Base-by-base conservation (phyloP, 192 early-diverging fungal genomes). In the Rhizophagus sp. region DNA sequence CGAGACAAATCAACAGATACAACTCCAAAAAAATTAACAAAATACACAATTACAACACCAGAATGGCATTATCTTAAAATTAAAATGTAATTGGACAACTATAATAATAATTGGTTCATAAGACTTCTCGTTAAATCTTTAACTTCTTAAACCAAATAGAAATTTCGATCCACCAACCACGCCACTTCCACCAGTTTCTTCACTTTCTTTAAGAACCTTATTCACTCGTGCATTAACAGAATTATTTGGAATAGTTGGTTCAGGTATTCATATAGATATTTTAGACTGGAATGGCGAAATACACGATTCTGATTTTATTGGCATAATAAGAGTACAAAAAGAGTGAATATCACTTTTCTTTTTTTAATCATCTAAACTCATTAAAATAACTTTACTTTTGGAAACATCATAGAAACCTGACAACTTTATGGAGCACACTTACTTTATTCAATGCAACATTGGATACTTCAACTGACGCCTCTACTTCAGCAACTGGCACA, bases 51-150 rank as follows among this genome's bases (percentile, higher is more conserved):
- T n/a, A 41, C 74, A 63, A 63, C 24, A 33, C 61, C 74, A 27
- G 33, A 39, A 63, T 76, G 50, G 57, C 74, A 76, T 64, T 76
- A 76, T 10, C 61, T 76, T 6, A 76, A 76, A 34, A 63, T 76
- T 36, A 39, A 76, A 44, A 36, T 76, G 74, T 76, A 63, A 73
- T n/a, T 4, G 44, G 11, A 47, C 11, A 12, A 30, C 30, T 47
- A 30, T 80, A 41, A 41, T 41, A 41, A 41, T 41, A 41, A 41
- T 41, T 41, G 39, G 39, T 8, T 68, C 10, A 52, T 41, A 13
- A 81, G 13, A 3, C 67, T 63, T 81, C 34, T 49, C 33, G 15
- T 13, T 70, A 61, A 50, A 30, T 8, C 39, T 41, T 44, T 39
- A 27, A 24, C 27, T 47, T 41, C 5, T 30, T 82, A 62, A 30